Percentiles rank a stretch among this genome's conserved stretches.
Evolutionary conservation across 805 yeast species (phyloP).

Genomic region (Starmera quercuum): DNA sequence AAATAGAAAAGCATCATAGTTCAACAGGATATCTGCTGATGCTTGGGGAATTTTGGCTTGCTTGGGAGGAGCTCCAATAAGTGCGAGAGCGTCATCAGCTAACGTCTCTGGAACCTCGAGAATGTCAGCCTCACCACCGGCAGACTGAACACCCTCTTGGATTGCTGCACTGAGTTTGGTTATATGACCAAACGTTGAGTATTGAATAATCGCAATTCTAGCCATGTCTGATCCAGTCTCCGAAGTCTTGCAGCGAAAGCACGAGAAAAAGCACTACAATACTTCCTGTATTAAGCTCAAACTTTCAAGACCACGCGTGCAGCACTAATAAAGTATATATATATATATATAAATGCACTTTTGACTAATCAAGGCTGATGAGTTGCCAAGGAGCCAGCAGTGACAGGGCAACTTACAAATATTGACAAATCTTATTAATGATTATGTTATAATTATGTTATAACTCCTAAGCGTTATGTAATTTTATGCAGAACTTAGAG

Average conservation of each 20-base stretch:
- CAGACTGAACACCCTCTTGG: conserved; percentile 58
- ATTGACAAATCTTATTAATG: too few species aligned
- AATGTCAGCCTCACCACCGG: conserved; percentile 63
- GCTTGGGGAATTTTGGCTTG: conserved; percentile 59
- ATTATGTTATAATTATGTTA: too few species aligned
- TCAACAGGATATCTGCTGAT: conserved; percentile 44
- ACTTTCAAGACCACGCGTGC: not conserved
- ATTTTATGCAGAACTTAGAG: too few species aligned
- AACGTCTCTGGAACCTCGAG: conserved; percentile 77
- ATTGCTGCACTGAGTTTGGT: conserved; percentile 58
- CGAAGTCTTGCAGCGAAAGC: too few species aligned
- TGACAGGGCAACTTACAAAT: too few species aligned
- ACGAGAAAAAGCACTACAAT: too few species aligned
- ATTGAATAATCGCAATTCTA: conserved; percentile 35
- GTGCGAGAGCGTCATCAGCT: conserved; percentile 43
- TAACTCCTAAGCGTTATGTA: too few species aligned
- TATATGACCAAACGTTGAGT: conserved; percentile 77
- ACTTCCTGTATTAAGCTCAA: not conserved
- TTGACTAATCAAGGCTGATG: too few species aligned
- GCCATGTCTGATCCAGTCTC: too few species aligned
- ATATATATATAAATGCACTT: too few species aligned
- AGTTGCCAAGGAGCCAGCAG: too few species aligned
- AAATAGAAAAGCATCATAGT: conserved; percentile 75
- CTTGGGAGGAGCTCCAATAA: conserved; percentile 59
- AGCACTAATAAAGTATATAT: too few species aligned